These are phyloP conservation scores for Auriscalpium microsporum DNA, from an alignment of 768 basidiomycete species.

Conservation along the genomic window DNA sequence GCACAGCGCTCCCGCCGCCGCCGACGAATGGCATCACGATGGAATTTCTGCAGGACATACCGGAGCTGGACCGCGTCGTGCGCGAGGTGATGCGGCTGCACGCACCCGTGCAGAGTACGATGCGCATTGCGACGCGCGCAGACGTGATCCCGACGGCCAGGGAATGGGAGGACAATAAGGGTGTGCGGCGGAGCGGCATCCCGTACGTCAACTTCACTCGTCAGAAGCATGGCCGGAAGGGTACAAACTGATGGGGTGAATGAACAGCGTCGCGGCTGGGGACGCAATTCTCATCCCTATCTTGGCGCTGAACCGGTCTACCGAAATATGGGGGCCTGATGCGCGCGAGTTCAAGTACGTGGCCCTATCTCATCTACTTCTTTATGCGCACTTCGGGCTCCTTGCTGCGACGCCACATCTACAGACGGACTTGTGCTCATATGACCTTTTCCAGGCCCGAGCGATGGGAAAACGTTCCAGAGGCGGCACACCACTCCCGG, in stretches of 20 bases:
- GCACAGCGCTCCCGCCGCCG: constrained; percentile 24
- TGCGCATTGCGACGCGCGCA: constrained; percentile 19
- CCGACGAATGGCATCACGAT: constrained; percentile 11
- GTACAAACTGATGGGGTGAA: not conserved
- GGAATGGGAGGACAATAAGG: constrained; percentile 14
- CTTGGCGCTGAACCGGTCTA: constrained; percentile 22
- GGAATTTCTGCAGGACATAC: constrained; percentile 22
- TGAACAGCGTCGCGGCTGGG: constrained; percentile 14
- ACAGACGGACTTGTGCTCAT: constrained; percentile 15
- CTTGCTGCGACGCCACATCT: too few species aligned
- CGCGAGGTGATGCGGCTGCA: constrained; percentile 24
- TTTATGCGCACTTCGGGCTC: too few species aligned
- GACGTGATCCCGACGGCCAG: constrained; percentile 24
- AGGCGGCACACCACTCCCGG: too few species aligned
- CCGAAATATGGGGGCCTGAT: constrained; percentile 29
- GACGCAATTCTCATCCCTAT: constrained; percentile 25
- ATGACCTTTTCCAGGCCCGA: too few species aligned
- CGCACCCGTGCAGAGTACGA: constrained; percentile 16
- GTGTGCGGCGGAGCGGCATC: constrained; percentile 5
- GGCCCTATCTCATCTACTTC: too few species aligned
- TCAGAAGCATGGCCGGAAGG: not conserved
- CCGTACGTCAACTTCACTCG: constrained; percentile 2
- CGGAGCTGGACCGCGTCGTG: constrained; percentile 26
- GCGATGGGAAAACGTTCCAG: too few species aligned
- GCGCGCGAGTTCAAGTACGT: constrained; percentile 26